Percentiles rank a stretch among this genome's conserved stretches.
Conservation (phyloP, 129 eudicot species). For the Arctium minus region DNA sequence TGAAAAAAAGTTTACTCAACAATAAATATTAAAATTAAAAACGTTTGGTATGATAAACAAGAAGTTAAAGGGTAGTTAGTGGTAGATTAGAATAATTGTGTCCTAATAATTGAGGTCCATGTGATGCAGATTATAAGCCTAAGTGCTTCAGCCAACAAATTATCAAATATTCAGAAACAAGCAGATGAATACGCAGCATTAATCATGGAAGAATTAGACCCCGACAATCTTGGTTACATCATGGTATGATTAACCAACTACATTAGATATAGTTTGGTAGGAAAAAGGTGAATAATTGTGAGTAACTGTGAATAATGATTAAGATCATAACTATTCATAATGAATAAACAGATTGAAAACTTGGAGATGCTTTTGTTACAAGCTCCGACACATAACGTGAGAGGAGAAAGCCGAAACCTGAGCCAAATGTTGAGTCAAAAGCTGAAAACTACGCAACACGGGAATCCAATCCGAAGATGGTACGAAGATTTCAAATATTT, state of each 20-base stretch:
- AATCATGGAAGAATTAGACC: slow-evolving; percentile 80
- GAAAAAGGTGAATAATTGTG: neutral
- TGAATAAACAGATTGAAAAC: slow-evolving; percentile 55
- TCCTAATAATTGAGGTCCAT: slow-evolving; percentile 15
- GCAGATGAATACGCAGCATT: slow-evolving; percentile 74
- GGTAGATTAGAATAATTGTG: slow-evolving; percentile 22
- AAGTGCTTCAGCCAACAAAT: slow-evolving; percentile 79
- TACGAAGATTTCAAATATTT: slow-evolving; percentile 51
- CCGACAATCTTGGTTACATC: slow-evolving; percentile 54
- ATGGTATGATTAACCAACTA: slow-evolving; percentile 41
- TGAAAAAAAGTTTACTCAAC: neutral
- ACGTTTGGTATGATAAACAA: neutral
- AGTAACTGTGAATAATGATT: neutral
- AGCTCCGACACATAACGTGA: slow-evolving; percentile 54
- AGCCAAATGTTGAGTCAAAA: slow-evolving; percentile 72
- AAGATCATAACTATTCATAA: neutral
- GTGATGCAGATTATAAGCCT: slow-evolving; percentile 55
- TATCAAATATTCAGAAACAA: slow-evolving; percentile 66
- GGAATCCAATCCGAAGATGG: slow-evolving; percentile 32
- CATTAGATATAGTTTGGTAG: neutral
- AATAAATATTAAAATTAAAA: neutral
- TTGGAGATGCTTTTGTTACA: slow-evolving; percentile 74
- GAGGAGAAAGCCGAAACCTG: slow-evolving; percentile 52
- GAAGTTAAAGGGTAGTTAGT: neutral
- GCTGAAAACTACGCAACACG: slow-evolving; percentile 45